Conservation (phyloP, 2,329 filamentous ascomycete species). For the Cercospora nicotianae region DNA sequence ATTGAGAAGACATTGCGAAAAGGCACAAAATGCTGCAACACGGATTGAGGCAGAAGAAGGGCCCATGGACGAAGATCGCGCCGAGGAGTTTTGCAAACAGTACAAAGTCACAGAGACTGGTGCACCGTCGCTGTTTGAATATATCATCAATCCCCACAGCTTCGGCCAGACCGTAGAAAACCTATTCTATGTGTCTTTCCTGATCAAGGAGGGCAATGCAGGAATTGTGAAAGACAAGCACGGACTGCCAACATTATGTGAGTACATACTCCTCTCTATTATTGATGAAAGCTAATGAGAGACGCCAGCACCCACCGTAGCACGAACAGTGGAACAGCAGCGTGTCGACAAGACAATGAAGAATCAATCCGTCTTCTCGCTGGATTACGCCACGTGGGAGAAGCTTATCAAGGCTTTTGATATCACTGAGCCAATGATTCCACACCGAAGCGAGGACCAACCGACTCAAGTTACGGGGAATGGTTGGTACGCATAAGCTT, state of each 20-base stretch:
- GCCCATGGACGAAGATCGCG: slow-evolving; percentile 40
- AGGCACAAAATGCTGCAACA: slow-evolving; percentile 29
- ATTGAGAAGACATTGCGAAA: slow-evolving; percentile 49
- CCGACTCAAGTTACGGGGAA: slow-evolving; percentile 55
- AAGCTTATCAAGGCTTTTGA: slow-evolving; percentile 73
- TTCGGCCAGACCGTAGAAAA: slow-evolving; percentile 97
- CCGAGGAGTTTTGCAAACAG: slow-evolving; percentile 59
- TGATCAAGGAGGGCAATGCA: slow-evolving; percentile 82
- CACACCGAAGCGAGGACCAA: slow-evolving; percentile 67
- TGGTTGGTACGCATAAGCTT: slow-evolving; percentile 64
- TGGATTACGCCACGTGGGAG: slow-evolving; percentile 83
- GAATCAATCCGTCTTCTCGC: slow-evolving; percentile 81
- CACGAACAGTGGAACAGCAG: slow-evolving; percentile 53
- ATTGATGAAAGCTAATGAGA: slow-evolving; percentile 18
- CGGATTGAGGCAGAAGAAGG: slow-evolving; percentile 34
- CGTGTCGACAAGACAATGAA: slow-evolving; percentile 56
- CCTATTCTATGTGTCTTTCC: slow-evolving; percentile 91
- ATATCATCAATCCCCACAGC: slow-evolving; percentile 83
- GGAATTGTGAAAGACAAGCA: slow-evolving; percentile 71
- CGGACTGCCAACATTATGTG: slow-evolving; percentile 77
- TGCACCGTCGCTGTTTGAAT: slow-evolving; percentile 77
- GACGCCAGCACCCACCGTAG: slow-evolving; percentile 45
- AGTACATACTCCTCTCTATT: slow-evolving; percentile 39
- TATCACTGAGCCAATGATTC: slow-evolving; percentile 78
- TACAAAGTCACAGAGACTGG: slow-evolving; percentile 66